These are phyloP conservation scores for Ceratobasidium sp. DNA, from an alignment of 1,284 basidiomycete genomes.

Conservation along the genomic window DNA sequence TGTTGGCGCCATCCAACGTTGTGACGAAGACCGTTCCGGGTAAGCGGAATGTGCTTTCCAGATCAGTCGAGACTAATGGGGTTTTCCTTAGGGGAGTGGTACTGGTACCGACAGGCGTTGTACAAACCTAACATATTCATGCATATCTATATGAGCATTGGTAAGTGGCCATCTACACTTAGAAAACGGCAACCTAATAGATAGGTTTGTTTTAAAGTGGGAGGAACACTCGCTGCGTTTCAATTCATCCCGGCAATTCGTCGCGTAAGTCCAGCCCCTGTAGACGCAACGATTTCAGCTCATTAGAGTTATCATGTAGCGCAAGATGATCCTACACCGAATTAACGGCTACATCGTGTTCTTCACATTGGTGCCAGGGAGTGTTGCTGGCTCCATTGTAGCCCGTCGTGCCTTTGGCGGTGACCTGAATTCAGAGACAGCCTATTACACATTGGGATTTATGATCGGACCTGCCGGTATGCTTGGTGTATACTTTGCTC, in stretches of 20 bases:
- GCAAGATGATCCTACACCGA: conserved; percentile 48
- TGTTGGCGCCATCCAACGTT: conserved; percentile 48
- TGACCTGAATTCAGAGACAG: conserved; percentile 41
- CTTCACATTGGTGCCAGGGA: conserved; percentile 43
- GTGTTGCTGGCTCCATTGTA: conserved; percentile 47
- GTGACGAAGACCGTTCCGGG: conserved; percentile 45
- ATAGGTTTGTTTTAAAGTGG: conserved; percentile 24
- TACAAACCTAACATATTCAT: conserved; percentile 48
- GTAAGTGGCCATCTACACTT: conserved; percentile 31
- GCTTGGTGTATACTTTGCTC: conserved; percentile 31
- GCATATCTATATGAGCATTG: conserved; percentile 47
- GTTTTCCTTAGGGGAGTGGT: conserved; percentile 48
- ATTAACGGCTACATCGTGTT: conserved; percentile 48
- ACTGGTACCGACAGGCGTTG: conserved; percentile 47
- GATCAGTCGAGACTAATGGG: neutral
- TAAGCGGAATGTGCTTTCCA: neutral
- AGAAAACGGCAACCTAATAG: neutral
- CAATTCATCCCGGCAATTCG: conserved; percentile 49
- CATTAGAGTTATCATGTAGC: conserved; percentile 13
- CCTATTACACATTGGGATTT: conserved; percentile 45
- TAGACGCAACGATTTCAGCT: neutral
- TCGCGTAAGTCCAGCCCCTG: conserved; percentile 37
- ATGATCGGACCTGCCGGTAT: conserved; percentile 44
- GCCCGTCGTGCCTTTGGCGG: conserved; percentile 49
- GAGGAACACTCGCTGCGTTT: conserved; percentile 43